Evolutionary conservation across 2,329 filamentous ascomycete genomes (phyloP), one percentile per base, ranked within the genome.

Genomic region (Aureobasidium musti): DNA sequence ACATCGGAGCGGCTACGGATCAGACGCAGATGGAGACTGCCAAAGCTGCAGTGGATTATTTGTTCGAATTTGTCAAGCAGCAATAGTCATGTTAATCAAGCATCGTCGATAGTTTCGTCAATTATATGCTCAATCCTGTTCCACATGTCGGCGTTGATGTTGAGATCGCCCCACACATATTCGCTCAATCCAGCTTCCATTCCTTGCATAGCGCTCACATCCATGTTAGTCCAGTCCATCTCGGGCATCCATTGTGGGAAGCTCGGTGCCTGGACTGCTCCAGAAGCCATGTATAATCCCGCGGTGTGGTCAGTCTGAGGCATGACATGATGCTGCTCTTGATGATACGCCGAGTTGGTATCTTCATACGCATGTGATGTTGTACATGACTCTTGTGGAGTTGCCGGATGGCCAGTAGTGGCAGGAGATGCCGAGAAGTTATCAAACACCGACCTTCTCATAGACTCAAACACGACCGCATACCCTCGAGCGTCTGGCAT

Each of bases 1-100:
- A 82, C 64, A 77, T 82, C 52, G 82, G 82, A 8, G 81, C 80
- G 1, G 77, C 81, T 0, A 83, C 82, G 1, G 70, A 69, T 4
- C 72, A 77, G 63, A 78, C 74, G 5, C 79, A 79, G 67, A 72
- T 74, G 49, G 71, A 72, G 17, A 77, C 75, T 52, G 77, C 76
- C 0, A 74, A 73, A 65, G 74, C 73, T 26, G 78, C 77, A 11
- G 73, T 79, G 2, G 74, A 79, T 21, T 72, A 70, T 52, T 41
- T 76, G 63, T 69, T 28, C 21, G 14, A 43, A 6, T 64, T 28
- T 33, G 19, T 19, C 8, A 43, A 23, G 33, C 47, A 64, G 39
- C 14, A 35, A 47, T 60, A 49, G 28, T 7, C 1, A 23, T 45
- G 35, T 14, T 0, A 26, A 4, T 47, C 11, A 23, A 0, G 14